Evolutionary conservation across 1,139 yeast genomes (phyloP).

Genomic region (Tardiomyces depauwii): DNA sequence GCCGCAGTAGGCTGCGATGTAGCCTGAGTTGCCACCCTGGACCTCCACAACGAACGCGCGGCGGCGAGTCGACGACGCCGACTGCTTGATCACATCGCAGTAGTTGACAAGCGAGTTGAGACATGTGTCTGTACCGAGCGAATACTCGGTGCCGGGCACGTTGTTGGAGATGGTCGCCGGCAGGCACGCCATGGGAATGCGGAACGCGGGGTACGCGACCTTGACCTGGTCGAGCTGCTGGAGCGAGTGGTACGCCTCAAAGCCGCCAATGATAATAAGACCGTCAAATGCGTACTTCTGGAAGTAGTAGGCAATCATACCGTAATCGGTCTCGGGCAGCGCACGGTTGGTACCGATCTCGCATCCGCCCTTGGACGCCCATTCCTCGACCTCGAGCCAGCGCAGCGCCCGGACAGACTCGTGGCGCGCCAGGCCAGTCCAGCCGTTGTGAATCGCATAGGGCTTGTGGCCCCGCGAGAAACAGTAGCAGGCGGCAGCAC

Average conservation of each 20-base stretch:
- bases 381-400: slow-evolving; percentile 84
- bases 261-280: slow-evolving; percentile 84
- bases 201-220: slow-evolving; percentile 70
- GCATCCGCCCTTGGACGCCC: slow-evolving; percentile 90
- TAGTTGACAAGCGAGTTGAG: slow-evolving; percentile 79
- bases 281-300: slow-evolving; percentile 82
- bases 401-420: slow-evolving; percentile 62
- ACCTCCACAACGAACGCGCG: slow-evolving; percentile 94
- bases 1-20: slow-evolving; percentile 81
- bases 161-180: slow-evolving; percentile 97
- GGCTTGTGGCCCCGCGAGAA: slow-evolving; percentile 83
- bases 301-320: slow-evolving; percentile 82
- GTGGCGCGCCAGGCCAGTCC: slow-evolving; percentile 76
- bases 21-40: slow-evolving; percentile 96
- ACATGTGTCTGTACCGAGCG: slow-evolving; percentile 90
- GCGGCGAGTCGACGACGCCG: slow-evolving; percentile 90
- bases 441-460: slow-evolving; percentile 83
- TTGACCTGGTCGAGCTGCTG: slow-evolving; percentile 70
- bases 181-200: slow-evolving; percentile 84
- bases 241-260: slow-evolving; percentile 81
- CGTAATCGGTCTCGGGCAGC: slow-evolving; percentile 71
- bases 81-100: slow-evolving; percentile 91
- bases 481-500: slow-evolving; percentile 87
- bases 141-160: slow-evolving; percentile 95
- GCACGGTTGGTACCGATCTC: slow-evolving; percentile 91